Base-by-base conservation (phyloP, 2,329 filamentous ascomycete genomes). In the Falciphora oryzae region DNA sequence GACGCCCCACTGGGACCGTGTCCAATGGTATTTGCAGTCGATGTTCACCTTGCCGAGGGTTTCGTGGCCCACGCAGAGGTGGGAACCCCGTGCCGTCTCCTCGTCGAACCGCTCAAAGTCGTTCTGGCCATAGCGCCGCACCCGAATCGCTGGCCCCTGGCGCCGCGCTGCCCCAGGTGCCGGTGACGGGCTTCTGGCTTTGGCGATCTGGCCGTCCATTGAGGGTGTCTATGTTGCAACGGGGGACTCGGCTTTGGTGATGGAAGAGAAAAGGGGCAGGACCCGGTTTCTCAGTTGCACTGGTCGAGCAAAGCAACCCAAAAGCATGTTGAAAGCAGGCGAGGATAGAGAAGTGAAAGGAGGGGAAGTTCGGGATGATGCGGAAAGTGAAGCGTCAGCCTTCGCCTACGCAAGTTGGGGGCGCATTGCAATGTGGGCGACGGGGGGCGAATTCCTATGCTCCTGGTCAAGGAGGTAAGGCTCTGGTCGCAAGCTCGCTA, bases 31-130 rank as follows among this genome's bases (percentile, higher is more conserved):
- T 29, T 65, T 67, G 66, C 67, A 68, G 63, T 69, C 68, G 56
- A 69, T 62, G 18, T 69, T 63, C 38, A 69, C 67, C 53, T 67
- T 67, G 56, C 67, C 67, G 58, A 69, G 65, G 44, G 53, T 65
- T 16, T 44, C 50, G 4, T 62, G 65, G 11, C 67, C 68, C 18
- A 69, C 65, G 25, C 59, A 66, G n/a, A 68, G 57, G 25, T 68
- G 66, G 11, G 67, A 65, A 2, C 66, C 68, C 27, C 65, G 59
- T 2, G 65, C 65, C 50, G 31, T 57, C 22, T 65, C 65, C 59
- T 66, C 62, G 44, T 69, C 65, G 53, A 69, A 70, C 28, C 64
- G 62, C 63, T 68, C 66, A 50, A 68, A 70, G 63, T 69, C 68
- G 62, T 65, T 66, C 25, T 66, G 64, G 28, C 66, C 69, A 57